These are phyloP conservation scores for Malassezia sp. DNA, from an alignment of 1,284 basidiomycete species.

Conservation along the genomic window DNA sequence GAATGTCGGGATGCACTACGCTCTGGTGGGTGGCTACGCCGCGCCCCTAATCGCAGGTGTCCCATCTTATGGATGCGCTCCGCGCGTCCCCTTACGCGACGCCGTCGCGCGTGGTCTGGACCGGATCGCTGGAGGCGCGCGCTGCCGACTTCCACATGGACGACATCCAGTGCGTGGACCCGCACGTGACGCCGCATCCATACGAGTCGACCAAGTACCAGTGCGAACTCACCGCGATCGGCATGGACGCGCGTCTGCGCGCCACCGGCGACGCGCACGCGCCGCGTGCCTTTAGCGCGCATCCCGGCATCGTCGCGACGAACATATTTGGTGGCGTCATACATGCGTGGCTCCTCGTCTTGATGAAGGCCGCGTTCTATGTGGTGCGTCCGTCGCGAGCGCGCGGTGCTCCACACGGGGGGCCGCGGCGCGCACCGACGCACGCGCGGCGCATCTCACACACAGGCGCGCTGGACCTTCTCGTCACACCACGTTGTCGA, in stretches of 20 bases:
- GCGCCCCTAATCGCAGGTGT: no score
- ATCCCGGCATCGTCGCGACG: conserved; percentile 46
- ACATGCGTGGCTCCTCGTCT: conserved; percentile 23
- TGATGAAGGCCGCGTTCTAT: conserved; percentile 38
- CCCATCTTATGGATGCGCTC: conserved; percentile 30
- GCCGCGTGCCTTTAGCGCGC: conserved; percentile 35
- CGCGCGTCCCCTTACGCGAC: conserved; percentile 31
- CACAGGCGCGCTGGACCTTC: conserved; percentile 31
- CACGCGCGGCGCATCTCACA: neutral
- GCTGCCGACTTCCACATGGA: conserved; percentile 31
- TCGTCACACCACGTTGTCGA: conserved; percentile 43
- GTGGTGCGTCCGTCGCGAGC: conserved; percentile 17
- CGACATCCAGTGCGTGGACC: conserved; percentile 42
- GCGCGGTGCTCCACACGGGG: no score
- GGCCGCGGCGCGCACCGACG: neutral
- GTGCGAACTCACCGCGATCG: conserved; percentile 42
- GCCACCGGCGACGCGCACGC: conserved; percentile 21
- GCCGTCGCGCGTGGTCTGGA: conserved; percentile 45
- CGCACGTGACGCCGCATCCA: conserved; percentile 22
- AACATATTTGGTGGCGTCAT: conserved; percentile 44
- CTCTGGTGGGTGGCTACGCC: conserved; percentile 37
- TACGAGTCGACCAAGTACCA: conserved; percentile 47
- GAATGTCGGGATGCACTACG: conserved; percentile 44
- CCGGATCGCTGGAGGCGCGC: conserved; percentile 43
- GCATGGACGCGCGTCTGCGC: conserved; percentile 34